phyloP scores from a whole-genome alignment of 768 basidiomycete genomes.

The Imleria badia region DNA sequence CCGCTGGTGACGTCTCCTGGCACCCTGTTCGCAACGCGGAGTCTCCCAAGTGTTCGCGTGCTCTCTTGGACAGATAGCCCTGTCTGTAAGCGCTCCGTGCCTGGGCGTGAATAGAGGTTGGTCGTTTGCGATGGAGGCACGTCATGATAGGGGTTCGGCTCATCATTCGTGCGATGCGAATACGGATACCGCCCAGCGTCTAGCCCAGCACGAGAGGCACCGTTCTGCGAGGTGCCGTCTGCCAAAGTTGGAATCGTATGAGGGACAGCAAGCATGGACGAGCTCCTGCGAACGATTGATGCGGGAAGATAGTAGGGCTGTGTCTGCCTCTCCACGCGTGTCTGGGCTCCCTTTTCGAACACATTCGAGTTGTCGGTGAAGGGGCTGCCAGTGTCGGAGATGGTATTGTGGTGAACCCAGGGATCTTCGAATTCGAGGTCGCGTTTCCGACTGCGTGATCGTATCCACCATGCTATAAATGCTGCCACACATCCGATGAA shows the following conservation, averaged over 20 bases:
- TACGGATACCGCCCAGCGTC: neutral
- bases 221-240: slow-evolving; percentile 5
- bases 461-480: slow-evolving; percentile 50
- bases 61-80: slow-evolving; percentile 31
- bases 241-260: slow-evolving; percentile 9
- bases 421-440: slow-evolving; percentile 33
- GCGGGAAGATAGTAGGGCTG: slow-evolving; percentile 25
- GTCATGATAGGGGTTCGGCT: neutral
- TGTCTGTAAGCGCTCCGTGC: slow-evolving; percentile 14
- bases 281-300: slow-evolving; percentile 19
- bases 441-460: slow-evolving; percentile 38
- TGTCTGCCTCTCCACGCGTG: slow-evolving; percentile 16
- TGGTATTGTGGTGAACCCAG: slow-evolving; percentile 33
- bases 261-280: slow-evolving; percentile 18
- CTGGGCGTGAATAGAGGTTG: slow-evolving; percentile 6
- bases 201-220: neutral
- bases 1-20: slow-evolving; percentile 46
- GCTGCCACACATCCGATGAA: slow-evolving; percentile 45
- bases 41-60: slow-evolving; percentile 40
- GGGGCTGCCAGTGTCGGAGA: slow-evolving; percentile 1
- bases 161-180: neutral
- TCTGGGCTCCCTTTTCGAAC: neutral
- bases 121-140: slow-evolving; percentile 8
- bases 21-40: slow-evolving; percentile 48
- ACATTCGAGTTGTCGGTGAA: neutral